These are phyloP conservation scores for Bullera alba DNA, from an alignment of 768 basidiomycete genomes.

Conservation along the genomic window DNA sequence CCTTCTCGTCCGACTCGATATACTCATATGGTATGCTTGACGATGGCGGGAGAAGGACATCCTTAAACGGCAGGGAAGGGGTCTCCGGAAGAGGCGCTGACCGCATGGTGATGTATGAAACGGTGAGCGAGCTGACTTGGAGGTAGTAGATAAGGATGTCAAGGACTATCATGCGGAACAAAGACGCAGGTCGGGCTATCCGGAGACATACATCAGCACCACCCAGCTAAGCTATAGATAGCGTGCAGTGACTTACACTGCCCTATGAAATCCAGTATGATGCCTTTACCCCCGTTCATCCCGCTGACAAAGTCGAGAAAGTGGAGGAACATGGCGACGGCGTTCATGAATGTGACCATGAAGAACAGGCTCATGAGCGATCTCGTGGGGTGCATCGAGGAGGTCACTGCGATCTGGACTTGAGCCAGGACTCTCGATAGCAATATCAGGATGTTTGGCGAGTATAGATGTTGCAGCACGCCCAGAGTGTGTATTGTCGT, in stretches of 20 bases:
- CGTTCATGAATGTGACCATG: slow-evolving; percentile 24
- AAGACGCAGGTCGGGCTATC: slow-evolving; percentile 22
- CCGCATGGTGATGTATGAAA: slow-evolving; percentile 28
- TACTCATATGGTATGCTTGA: neutral
- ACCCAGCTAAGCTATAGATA: neutral
- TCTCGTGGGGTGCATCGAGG: slow-evolving; percentile 21
- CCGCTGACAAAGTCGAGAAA: slow-evolving; percentile 23
- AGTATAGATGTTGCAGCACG: slow-evolving; percentile 30
- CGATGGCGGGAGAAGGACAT: slow-evolving; percentile 26
- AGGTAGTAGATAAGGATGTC: slow-evolving; percentile 25
- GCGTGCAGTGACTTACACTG: slow-evolving; percentile 17
- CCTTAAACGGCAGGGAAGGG: slow-evolving; percentile 21
- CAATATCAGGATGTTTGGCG: slow-evolving; percentile 31
- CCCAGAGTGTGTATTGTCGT: slow-evolving; percentile 20
- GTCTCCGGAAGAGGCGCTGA: slow-evolving; percentile 8
- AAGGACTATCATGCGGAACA: slow-evolving; percentile 27
- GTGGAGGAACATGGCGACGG: slow-evolving; percentile 22
- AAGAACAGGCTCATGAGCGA: slow-evolving; percentile 17
- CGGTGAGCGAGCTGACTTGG: slow-evolving; percentile 20
- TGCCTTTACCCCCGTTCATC: slow-evolving; percentile 18
- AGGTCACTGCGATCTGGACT: slow-evolving; percentile 25
- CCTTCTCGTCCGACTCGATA: slow-evolving; percentile 10
- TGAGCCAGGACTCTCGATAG: slow-evolving; percentile 22
- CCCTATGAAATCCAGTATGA: slow-evolving; percentile 36
- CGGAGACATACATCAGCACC: neutral